A percentile compares a stretch with the other conserved stretches of the same genome.
These are phyloP conservation scores for Zanthoxylum bungeanum DNA, from an alignment of 345 rosid genomes.

Conservation along the genomic window DNA sequence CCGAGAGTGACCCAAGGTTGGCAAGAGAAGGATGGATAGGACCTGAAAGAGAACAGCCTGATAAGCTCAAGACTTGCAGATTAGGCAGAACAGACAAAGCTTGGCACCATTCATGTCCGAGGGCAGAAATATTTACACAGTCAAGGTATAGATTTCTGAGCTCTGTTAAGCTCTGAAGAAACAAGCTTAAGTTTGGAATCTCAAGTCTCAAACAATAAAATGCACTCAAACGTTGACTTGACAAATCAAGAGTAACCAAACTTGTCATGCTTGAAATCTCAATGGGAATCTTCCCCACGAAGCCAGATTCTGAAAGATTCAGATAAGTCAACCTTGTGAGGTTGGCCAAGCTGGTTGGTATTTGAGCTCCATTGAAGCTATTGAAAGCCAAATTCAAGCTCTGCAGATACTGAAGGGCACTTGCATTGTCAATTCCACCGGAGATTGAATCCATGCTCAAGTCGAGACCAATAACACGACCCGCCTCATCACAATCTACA, in stretches of 20 bases:
- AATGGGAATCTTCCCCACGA: slow-evolving; percentile 35
- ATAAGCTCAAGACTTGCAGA: slow-evolving; percentile 30
- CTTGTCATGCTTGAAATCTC: slow-evolving; percentile 23
- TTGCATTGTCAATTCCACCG: too few relatives aligned
- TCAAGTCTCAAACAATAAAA: slow-evolving; percentile 25
- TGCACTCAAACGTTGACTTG: too few relatives aligned
- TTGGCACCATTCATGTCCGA: slow-evolving; percentile 26
- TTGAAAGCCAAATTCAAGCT: slow-evolving; percentile 21
- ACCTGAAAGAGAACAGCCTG: slow-evolving; percentile 25
- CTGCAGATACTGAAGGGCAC: too few relatives aligned
- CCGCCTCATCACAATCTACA: too few relatives aligned
- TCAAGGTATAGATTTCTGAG: slow-evolving; percentile 27
- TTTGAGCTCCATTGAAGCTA: not conserved
- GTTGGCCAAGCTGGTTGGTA: slow-evolving; percentile 8
- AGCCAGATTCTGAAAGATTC: slow-evolving; percentile 44
- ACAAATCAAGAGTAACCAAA: slow-evolving; percentile 36
- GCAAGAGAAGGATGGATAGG: slow-evolving; percentile 19
- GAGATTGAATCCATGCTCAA: too few relatives aligned
- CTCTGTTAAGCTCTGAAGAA: slow-evolving; percentile 18
- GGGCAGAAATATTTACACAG: slow-evolving; percentile 23
- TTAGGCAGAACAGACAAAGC: slow-evolving; percentile 25
- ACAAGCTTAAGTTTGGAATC: slow-evolving; percentile 24
- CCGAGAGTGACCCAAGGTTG: slow-evolving; percentile 11
- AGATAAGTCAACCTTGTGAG: slow-evolving; percentile 13
- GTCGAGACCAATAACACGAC: too few relatives aligned